Percentiles rank a stretch among this genome's conserved stretches.
These are phyloP conservation scores for Trifolium fragiferum DNA, from an alignment of 306 rosid species.

Conservation along the genomic window DNA sequence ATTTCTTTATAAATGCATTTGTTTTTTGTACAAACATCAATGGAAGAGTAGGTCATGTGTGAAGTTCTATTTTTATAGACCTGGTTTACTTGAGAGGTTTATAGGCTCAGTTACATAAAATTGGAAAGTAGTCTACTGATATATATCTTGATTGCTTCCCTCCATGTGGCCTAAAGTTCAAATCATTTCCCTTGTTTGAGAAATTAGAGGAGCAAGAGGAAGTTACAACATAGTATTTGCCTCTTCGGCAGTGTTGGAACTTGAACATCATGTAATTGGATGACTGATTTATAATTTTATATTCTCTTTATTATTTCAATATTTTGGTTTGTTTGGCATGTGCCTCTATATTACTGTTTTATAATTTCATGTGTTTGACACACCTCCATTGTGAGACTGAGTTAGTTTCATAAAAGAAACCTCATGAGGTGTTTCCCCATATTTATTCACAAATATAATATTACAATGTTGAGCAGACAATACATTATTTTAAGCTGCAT, in stretches of 20 bases:
- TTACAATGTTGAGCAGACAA: constrained; percentile 20
- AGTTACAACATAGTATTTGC: constrained; percentile 3
- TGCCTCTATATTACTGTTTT: constrained; percentile 8
- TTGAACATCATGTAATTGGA: constrained; percentile 22
- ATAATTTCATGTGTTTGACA: constrained; percentile 17
- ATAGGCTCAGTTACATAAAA: background rate
- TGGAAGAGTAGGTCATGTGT: background rate
- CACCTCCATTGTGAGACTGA: constrained; percentile 3
- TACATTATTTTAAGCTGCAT: constrained; percentile 32
- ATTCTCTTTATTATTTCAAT: background rate
- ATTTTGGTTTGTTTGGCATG: constrained; percentile 17
- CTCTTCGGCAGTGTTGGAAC: constrained; percentile 21
- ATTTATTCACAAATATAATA: constrained; percentile 1
- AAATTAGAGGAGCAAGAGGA: constrained; percentile 13
- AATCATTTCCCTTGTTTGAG: constrained; percentile 2
- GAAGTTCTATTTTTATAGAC: background rate
- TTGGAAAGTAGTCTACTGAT: constrained; percentile 12
- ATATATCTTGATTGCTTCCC: constrained; percentile 31
- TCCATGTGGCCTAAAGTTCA: constrained; percentile 24
- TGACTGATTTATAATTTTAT: background rate
- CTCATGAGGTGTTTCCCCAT: constrained; percentile 7
- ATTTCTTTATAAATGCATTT: background rate
- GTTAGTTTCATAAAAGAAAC: constrained; percentile 26
- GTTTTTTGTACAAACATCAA: constrained; percentile 9
- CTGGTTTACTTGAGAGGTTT: background rate